Base-by-base conservation (phyloP, 73 alveolate genomes). In the Tetrahymena thermophila region DNA sequence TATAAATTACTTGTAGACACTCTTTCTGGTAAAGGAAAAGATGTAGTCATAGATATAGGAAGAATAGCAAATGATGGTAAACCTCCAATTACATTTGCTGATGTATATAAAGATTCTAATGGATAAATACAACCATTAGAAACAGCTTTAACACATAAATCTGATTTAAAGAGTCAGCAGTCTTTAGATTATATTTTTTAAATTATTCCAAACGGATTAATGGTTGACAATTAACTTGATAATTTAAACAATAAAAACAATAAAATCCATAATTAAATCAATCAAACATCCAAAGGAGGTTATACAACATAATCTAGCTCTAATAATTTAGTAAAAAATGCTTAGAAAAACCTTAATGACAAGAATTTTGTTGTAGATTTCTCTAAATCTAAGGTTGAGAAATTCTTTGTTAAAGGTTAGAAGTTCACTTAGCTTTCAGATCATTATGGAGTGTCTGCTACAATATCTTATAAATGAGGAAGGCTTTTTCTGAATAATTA, bases 341-440 rank as follows among this genome's bases (percentile, higher is more conserved):
- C 89, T 25, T 71, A 25, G 23, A 71, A 71, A 28, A 71, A 17
- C 17, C 37, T 71, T 95, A 56, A 14, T 15, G 56, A 93, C 96
- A 42, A 97, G 93, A 42, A 85, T 85, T 56, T 56, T 89, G 35
- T 56, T 35, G 94, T 97, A 50, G 85, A 96, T 84, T 94, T 95
- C 94, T 93, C 96, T 71, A 85, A 96, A 40, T 96, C 97, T 7
- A 37, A 89, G 93, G 99, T 98, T 21, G 98, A 98, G 94, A 96
- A 98, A 93, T 98, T 98, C 96, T 97, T 98, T 55, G 96, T 98
- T 10, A 96, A 98, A 96, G 97, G 97, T 43, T 43, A 93, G 50
- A 97, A 97, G 23, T 97, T 98, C 94, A 98, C 98, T 34, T 96
- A 98, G 95, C 97, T 98, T 50, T 96, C 99, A 93, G 99, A 98